Evolutionary conservation across 306 rosid species (phyloP).

Genomic region (Prunus fruticosa): DNA sequence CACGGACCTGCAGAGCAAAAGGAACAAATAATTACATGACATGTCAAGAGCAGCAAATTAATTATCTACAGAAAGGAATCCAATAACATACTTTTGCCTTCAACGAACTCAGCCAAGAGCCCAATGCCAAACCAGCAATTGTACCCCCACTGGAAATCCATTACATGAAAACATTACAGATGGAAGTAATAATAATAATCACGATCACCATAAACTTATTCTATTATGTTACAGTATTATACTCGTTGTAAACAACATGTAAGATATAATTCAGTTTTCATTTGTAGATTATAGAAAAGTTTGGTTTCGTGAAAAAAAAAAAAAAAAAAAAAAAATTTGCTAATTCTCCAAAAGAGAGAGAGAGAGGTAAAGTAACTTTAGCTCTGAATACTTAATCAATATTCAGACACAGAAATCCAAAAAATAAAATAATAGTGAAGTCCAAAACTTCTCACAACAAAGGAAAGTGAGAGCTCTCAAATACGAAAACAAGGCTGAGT

Average conservation of each 20-base stretch:
- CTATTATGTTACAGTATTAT: background rate
- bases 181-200: background rate
- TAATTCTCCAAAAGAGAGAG: too few species aligned
- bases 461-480: background rate
- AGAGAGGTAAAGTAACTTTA: too few species aligned
- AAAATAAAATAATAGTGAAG: too few species aligned
- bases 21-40: constrained; percentile 15
- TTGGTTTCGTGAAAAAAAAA: too few species aligned
- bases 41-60: constrained; percentile 14
- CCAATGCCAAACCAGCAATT: constrained; percentile 83
- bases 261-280: too few species aligned
- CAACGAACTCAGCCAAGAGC: constrained; percentile 73
- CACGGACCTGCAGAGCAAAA: constrained; percentile 59
- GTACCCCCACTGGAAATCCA: constrained; percentile 74
- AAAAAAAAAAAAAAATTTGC: too few species aligned
- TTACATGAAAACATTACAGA: constrained; percentile 15
- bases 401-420: too few species aligned
- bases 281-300: too few species aligned
- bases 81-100: constrained; percentile 65
- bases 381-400: too few species aligned
- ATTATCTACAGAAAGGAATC: constrained; percentile 19
- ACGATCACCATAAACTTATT: background rate
- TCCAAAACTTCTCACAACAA: too few species aligned
- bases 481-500: background rate
- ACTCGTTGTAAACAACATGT: too few species aligned